A percentile compares a stretch with the other conserved stretches of the same genome.
phyloP scores from a whole-genome alignment of 73 alveolate species.

The Effrenium voratum region DNA sequence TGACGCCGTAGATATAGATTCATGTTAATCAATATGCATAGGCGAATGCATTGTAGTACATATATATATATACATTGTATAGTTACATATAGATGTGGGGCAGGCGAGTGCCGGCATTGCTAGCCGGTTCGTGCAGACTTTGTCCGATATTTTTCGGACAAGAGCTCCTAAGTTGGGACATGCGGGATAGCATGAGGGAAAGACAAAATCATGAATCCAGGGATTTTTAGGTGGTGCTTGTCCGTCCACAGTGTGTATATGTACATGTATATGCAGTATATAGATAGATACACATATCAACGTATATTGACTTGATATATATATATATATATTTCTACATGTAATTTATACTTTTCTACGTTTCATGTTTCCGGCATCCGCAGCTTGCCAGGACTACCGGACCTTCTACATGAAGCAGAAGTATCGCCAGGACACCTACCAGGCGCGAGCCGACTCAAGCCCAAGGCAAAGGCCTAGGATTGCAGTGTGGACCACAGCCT shows the following conservation, averaged over 20 bases:
- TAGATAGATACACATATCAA: neutral
- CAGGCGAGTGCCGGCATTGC: too few relatives aligned
- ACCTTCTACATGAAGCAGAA: slow-evolving; percentile 90
- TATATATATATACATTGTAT: neutral
- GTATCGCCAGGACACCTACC: slow-evolving; percentile 66
- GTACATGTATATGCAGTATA: neutral
- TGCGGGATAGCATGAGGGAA: too few relatives aligned
- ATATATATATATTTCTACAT: neutral
- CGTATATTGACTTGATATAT: neutral
- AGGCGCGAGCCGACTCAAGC: too few relatives aligned
- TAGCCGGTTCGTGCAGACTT: too few relatives aligned
- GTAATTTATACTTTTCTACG: neutral
- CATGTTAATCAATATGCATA: neutral
- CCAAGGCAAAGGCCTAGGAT: too few relatives aligned
- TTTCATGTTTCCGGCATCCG: neutral
- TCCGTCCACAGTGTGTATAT: neutral
- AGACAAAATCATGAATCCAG: too few relatives aligned
- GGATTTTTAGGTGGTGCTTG: neutral
- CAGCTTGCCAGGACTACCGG: slow-evolving; percentile 42
- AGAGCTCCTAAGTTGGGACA: too few relatives aligned
- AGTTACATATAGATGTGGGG: too few relatives aligned
- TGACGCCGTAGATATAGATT: too few relatives aligned
- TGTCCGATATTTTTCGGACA: too few relatives aligned
- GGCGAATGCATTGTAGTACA: neutral
- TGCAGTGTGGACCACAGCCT: too few relatives aligned